Evolutionary conservation across 2,329 filamentous ascomycete genomes (phyloP).

Genomic region (Davidsoniella virescens): DNA sequence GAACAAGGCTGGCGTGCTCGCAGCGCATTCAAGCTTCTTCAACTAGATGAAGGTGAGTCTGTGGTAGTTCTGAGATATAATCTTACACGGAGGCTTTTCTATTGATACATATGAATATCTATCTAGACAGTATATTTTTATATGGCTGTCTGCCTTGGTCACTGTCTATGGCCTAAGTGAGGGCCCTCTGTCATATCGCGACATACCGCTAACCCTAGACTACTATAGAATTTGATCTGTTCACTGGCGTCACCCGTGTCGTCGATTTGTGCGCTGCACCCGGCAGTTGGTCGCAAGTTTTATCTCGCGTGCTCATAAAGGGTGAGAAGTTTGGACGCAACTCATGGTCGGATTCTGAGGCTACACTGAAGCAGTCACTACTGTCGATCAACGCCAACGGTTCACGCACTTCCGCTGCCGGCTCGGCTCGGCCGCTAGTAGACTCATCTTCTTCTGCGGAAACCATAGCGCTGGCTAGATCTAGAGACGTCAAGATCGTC

Average conservation of each 20-base stretch:
- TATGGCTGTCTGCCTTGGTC: neutral
- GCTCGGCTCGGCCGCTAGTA: slow-evolving; percentile 23
- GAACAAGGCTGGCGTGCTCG: slow-evolving; percentile 97
- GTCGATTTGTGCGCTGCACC: slow-evolving; percentile 93
- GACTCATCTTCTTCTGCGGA: slow-evolving; percentile 37
- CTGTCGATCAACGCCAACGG: slow-evolving; percentile 9
- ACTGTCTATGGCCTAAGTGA: neutral
- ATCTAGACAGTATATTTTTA: neutral
- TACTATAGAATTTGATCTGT: slow-evolving; percentile 71
- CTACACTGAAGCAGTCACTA: slow-evolving; percentile 28
- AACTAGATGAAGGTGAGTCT: slow-evolving; percentile 60
- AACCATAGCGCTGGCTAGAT: slow-evolving; percentile 2
- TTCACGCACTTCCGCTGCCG: slow-evolving; percentile 2
- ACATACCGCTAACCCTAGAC: neutral
- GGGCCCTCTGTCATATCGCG: too few species aligned
- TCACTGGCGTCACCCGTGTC: slow-evolving; percentile 75
- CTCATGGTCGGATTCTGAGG: slow-evolving; percentile 75
- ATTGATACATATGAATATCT: neutral
- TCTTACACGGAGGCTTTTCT: neutral
- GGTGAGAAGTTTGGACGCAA: slow-evolving; percentile 76
- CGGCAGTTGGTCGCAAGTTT: slow-evolving; percentile 92
- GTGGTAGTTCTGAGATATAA: neutral
- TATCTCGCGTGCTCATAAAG: slow-evolving; percentile 84
- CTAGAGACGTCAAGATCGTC: slow-evolving; percentile 52
- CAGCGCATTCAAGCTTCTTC: slow-evolving; percentile 91